phyloP scores from a whole-genome alignment of 140 eudicot genomes.

The Flaveria floridana region DNA sequence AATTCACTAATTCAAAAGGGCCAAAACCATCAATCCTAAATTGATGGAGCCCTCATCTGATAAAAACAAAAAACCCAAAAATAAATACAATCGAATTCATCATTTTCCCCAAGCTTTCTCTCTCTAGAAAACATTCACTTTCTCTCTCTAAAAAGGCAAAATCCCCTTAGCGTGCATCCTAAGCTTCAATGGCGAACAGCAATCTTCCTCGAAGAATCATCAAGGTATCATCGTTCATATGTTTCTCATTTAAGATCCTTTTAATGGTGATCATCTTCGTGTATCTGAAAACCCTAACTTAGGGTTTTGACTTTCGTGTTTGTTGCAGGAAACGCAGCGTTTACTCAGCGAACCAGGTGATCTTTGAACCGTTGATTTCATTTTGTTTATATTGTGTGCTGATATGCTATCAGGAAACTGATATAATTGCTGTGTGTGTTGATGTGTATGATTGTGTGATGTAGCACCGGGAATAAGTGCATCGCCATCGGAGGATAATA shows the following conservation, averaged over 20 bases:
- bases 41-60: neutral
- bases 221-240: constrained; percentile 49
- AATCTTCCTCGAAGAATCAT: constrained; percentile 85
- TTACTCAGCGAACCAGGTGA: constrained; percentile 95
- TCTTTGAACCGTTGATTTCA: neutral
- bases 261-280: constrained; percentile 10
- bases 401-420: neutral
- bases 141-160: constrained; percentile 14
- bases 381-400: neutral
- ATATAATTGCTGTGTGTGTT: neutral
- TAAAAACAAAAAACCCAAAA: constrained; percentile 6
- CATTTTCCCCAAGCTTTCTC: constrained; percentile 28
- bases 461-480: constrained; percentile 99
- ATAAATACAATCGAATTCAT: constrained; percentile 16
- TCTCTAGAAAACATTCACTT: neutral
- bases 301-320: constrained; percentile 11
- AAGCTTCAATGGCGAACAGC: constrained; percentile 76
- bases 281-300: constrained; percentile 30
- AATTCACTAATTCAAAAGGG: neutral
- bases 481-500: constrained; percentile 95
- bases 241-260: constrained; percentile 1
- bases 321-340: constrained; percentile 87
- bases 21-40: neutral
- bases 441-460: constrained; percentile 31
- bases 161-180: constrained; percentile 33